These are phyloP conservation scores for Colletotrichum scovillei DNA, from an alignment of 2,329 filamentous ascomycete species.

Conservation along the genomic window DNA sequence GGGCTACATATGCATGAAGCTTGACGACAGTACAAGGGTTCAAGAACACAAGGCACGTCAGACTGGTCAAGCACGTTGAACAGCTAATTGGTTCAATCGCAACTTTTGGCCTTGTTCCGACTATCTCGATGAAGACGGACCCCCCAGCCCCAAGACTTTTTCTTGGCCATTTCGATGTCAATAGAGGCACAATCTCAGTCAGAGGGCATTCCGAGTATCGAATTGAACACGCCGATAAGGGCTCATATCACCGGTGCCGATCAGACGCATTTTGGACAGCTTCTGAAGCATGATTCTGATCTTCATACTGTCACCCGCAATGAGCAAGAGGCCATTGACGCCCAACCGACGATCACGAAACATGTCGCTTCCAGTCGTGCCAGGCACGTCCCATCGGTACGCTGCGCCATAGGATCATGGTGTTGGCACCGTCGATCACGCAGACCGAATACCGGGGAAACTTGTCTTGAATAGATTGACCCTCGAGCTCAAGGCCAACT, in stretches of 20 bases:
- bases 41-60: background rate
- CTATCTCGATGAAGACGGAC: background rate
- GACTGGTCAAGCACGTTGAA: background rate
- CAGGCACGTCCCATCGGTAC: background rate
- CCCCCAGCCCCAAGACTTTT: background rate
- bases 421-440: background rate
- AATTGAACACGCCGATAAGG: background rate
- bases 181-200: background rate
- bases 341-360: conserved; percentile 13
- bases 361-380: background rate
- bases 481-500: background rate
- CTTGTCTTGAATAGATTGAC: conserved; percentile 4
- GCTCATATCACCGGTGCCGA: background rate
- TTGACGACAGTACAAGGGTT: background rate
- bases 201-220: background rate
- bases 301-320: background rate
- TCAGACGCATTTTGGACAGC: background rate
- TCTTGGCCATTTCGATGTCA: background rate
- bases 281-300: background rate
- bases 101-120: background rate
- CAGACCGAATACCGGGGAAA: background rate
- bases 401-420: background rate
- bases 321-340: background rate
- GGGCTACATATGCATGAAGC: background rate
- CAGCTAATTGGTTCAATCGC: background rate